A percentile compares a stretch with the other conserved stretches of the same genome.
Evolutionary conservation across 768 basidiomycete species (phyloP).

Genomic region (Hypholoma fasciculare): DNA sequence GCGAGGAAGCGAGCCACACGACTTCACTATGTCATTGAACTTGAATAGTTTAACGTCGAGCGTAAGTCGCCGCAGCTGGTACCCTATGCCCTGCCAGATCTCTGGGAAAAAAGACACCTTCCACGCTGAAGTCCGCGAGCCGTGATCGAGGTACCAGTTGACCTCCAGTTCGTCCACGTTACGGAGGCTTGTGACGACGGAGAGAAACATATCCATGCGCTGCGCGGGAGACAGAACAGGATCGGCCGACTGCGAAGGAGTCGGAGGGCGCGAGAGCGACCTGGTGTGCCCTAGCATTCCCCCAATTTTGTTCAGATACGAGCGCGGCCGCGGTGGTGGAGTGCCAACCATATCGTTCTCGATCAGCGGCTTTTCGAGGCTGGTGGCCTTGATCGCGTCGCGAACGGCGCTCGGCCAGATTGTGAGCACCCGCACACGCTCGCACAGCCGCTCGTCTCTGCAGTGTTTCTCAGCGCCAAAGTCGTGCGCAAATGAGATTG

Average conservation of each 20-base stretch:
- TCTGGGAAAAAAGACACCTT: constrained; percentile 20
- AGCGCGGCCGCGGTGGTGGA: constrained; percentile 3
- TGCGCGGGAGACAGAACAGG: constrained; percentile 13
- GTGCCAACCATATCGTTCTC: constrained; percentile 1
- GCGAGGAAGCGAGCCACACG: constrained; percentile 12
- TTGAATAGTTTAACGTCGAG: constrained; percentile 22
- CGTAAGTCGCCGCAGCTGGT: constrained; percentile 16
- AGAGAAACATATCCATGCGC: constrained; percentile 14
- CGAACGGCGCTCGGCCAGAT: constrained; percentile 27
- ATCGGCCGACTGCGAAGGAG: not conserved
- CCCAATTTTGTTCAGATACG: constrained; percentile 17
- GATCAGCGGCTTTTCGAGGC: constrained; percentile 4
- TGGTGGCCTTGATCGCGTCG: constrained; percentile 19
- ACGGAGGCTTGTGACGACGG: constrained; percentile 12
- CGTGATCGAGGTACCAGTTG: constrained; percentile 24
- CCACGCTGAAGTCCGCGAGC: constrained; percentile 11
- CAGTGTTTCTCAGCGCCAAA: not conserved
- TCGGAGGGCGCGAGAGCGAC: constrained; percentile 5
- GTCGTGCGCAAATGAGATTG: not conserved
- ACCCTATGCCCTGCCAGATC: constrained; percentile 17
- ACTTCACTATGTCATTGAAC: constrained; percentile 15
- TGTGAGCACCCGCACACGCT: constrained; percentile 23
- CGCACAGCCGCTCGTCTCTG: constrained; percentile 14
- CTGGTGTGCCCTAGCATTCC: constrained; percentile 14
- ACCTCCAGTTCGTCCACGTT: constrained; percentile 21